Conservation (phyloP, 345 rosid genomes). For the Eucalyptus cloeziana region DNA sequence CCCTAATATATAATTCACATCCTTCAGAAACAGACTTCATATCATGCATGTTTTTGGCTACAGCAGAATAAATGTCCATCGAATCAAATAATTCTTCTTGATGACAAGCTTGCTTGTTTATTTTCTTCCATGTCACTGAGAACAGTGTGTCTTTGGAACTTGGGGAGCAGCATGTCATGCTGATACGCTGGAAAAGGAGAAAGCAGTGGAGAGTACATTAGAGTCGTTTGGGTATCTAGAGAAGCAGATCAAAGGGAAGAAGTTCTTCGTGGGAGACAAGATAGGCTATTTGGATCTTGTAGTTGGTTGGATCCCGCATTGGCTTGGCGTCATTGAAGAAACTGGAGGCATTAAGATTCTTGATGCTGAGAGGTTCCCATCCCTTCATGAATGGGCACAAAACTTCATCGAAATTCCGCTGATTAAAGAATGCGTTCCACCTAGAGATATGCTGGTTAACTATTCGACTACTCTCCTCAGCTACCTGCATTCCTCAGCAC, state of each 20-base stretch:
- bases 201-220: background rate
- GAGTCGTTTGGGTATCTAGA: constrained; percentile 9
- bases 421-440: constrained; percentile 11
- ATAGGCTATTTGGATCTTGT: constrained; percentile 20
- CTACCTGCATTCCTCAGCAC: constrained; percentile 5
- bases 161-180: constrained; percentile 12
- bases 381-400: constrained; percentile 7
- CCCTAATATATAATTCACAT: background rate
- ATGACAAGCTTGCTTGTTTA: background rate
- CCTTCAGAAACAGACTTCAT: background rate
- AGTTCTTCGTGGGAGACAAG: constrained; percentile 14
- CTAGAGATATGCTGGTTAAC: constrained; percentile 1
- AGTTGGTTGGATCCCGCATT: constrained; percentile 15
- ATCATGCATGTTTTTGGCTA: background rate
- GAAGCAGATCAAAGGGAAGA: constrained; percentile 14
- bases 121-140: background rate
- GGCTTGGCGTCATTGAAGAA: constrained; percentile 17
- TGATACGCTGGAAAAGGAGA: constrained; percentile 1
- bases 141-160: constrained; percentile 1
- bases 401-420: constrained; percentile 1
- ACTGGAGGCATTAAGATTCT: constrained; percentile 15
- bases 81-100: background rate
- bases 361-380: constrained; percentile 15
- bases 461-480: background rate
- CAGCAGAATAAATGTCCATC: background rate